Percentiles rank a stretch among this genome's conserved stretches.
Conservation (phyloP, 2,329 filamentous ascomycete species). For the Aspergillus pseudoterreus region DNA sequence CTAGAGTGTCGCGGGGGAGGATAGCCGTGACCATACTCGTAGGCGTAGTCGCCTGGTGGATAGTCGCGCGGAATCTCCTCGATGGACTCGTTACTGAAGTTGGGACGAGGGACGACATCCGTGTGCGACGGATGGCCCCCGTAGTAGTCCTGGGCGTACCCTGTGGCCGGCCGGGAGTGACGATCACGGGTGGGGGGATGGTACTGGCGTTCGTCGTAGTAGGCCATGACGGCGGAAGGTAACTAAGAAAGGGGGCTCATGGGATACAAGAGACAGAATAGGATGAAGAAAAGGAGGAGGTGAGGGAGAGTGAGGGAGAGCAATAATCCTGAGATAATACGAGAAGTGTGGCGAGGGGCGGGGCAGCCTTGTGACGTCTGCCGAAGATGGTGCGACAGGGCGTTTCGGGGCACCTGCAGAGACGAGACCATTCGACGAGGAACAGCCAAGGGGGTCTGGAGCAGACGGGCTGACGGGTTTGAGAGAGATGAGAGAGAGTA, state of each 20-base stretch:
- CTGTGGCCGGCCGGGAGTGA: constrained; percentile 22
- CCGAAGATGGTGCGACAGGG: no score
- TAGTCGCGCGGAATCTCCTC: constrained; percentile 85
- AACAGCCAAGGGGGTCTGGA: no score
- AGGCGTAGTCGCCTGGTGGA: constrained; percentile 56
- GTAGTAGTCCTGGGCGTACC: constrained; percentile 26
- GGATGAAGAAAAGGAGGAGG: constrained; percentile 8
- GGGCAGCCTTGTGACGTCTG: neutral
- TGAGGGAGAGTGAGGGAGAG: neutral
- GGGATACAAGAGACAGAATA: constrained; percentile 9
- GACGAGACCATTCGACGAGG: no score
- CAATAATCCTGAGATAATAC: constrained; percentile 2
- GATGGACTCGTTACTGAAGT: constrained; percentile 70
- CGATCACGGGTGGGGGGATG: constrained; percentile 28
- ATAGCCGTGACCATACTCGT: constrained; percentile 40
- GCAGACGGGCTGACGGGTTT: no score
- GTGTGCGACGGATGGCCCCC: constrained; percentile 8
- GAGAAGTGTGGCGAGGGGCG: constrained; percentile 14
- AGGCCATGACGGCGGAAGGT: constrained; percentile 26
- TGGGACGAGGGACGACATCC: constrained; percentile 31
- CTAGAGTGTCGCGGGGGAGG: constrained; percentile 20
- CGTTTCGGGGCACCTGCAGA: no score
- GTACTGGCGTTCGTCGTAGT: constrained; percentile 32
- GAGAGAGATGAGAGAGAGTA: neutral
- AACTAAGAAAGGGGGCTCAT: constrained; percentile 1